Conservation (phyloP, 345 rosid species). For the Brassica rapa region DNA sequence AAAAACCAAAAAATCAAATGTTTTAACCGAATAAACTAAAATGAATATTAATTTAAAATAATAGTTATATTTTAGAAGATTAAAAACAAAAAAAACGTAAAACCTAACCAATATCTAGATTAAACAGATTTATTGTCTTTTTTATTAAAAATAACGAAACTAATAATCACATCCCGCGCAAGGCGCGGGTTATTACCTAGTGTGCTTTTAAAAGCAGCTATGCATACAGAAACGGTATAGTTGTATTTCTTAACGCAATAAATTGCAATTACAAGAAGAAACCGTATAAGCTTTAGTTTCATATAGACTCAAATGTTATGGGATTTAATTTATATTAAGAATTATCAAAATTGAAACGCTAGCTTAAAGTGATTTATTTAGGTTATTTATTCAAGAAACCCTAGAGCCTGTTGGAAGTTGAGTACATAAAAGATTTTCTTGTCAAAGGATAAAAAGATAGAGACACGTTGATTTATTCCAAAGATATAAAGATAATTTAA, state of each 20-base stretch:
- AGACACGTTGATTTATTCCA: background rate
- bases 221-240: background rate
- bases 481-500: background rate
- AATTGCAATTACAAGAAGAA: background rate
- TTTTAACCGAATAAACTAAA: no score
- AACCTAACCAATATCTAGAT: no score
- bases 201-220: background rate
- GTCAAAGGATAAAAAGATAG: background rate
- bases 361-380: background rate
- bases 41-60: no score
- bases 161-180: no score
- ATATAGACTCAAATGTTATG: background rate
- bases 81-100: no score
- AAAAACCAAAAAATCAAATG: no score
- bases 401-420: background rate
- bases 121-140: no score
- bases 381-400: background rate
- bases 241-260: background rate
- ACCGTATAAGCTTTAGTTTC: background rate
- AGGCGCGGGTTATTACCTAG: no score
- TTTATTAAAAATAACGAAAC: no score
- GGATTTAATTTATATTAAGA: background rate
- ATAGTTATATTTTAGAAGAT: no score
- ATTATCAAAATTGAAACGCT: background rate
- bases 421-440: background rate